Base-by-base conservation (phyloP, 306 rosid genomes). In the Cyamopsis tetragonoloba region DNA sequence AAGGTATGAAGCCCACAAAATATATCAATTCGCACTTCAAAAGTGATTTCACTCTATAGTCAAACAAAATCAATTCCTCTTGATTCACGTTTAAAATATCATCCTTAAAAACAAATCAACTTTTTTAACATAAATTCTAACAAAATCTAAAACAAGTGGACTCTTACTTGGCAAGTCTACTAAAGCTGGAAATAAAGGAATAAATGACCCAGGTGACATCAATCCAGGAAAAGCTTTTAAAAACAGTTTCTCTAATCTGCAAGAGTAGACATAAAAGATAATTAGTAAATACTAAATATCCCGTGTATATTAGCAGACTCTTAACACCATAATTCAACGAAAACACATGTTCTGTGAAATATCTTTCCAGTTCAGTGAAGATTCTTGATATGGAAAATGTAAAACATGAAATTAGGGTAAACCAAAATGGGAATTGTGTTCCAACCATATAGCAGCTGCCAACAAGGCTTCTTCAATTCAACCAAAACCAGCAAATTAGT, bases 121-220 rank as follows among this genome's bases (percentile, higher is more conserved):
- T n/a, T n/a, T n/a, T n/a, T n/a, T n/a, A n/a, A n/a, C n/a, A n/a
- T n/a, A n/a, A n/a, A n/a, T n/a, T n/a, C n/a, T n/a, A n/a, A n/a
- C n/a, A n/a, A n/a, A n/a, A n/a, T n/a, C n/a, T n/a, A n/a, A n/a
- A n/a, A n/a, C n/a, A n/a, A n/a, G n/a, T n/a, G n/a, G n/a, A n/a
- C n/a, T n/a, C n/a, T n/a, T 86, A 93, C 98, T 83, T 28, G 98
- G 98, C 79, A 93, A 79, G 84, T 93, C 98, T 70, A 89, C 63
- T 73, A 89, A 68, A 26, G 78, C 69, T 8, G 89, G 91, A 78
- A 92, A 84, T 77, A 92, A 77, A 0, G 96, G 96, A 83, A 92
- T 86, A 82, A 92, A 92, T 73, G 98, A 92, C 22, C 93, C 96
- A 54, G 96, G 83, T 23, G 98, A 87, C 55, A 92, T 82, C 81